Evolutionary conservation across 2,329 filamentous ascomycete genomes (phyloP).

Genomic region (Alternaria rosae): DNA sequence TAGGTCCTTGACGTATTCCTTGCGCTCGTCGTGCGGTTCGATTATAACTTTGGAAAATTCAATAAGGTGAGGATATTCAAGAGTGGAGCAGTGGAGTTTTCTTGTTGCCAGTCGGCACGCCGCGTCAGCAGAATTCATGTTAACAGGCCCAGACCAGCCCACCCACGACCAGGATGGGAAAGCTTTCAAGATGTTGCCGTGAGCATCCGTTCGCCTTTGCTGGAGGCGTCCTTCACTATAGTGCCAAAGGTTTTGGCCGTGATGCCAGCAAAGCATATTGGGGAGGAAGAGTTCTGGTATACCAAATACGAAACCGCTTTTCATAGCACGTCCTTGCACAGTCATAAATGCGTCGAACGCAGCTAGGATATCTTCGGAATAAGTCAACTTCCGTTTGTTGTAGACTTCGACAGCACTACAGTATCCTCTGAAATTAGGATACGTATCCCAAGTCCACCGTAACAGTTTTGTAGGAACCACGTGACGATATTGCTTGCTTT

Average conservation of each 20-base stretch:
- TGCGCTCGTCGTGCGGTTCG: not conserved
- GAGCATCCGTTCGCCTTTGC: not conserved
- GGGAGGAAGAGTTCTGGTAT: slow-evolving; percentile 1
- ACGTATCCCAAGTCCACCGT: not conserved
- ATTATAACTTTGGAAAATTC: not conserved
- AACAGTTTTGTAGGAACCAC: not conserved
- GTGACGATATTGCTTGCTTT: too few species aligned
- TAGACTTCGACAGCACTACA: not conserved
- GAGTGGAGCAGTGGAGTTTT: accelerated
- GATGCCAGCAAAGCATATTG: not conserved
- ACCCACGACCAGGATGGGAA: not conserved
- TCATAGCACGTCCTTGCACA: not conserved
- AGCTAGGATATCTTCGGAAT: not conserved
- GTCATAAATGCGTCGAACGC: not conserved
- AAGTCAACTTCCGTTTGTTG: not conserved
- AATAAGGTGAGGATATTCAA: not conserved
- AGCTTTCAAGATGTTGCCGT: not conserved
- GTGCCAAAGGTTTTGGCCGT: not conserved
- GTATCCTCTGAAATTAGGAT: not conserved
- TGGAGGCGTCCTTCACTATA: not conserved
- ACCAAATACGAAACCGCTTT: not conserved
- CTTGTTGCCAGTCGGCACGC: not conserved
- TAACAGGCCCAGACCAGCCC: not conserved
- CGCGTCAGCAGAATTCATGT: accelerated
- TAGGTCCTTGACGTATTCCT: not conserved